Base-by-base conservation (phyloP, 2,329 filamentous ascomycete species). In the Neopestalotiopsis rosae region DNA sequence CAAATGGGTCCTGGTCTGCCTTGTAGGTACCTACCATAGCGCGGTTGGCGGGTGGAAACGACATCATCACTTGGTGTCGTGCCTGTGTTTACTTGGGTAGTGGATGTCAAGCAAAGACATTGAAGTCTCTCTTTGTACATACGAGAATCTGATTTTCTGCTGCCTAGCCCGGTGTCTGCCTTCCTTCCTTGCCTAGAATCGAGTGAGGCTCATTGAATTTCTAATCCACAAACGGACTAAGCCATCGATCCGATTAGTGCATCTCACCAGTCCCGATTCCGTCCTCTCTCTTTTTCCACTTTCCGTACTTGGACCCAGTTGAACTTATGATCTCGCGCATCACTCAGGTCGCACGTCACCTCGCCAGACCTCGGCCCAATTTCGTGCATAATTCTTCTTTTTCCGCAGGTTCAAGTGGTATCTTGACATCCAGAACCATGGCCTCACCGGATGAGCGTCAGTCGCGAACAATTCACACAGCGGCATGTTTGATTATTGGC, bases 401-500 rank as follows among this genome's bases (percentile, higher is more conserved):
- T 40, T 79, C 80, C 67, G 68, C 72, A 7, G 72, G 72, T 62
- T 72, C 73, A 56, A 56, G 73, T 28, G 74, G 72, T 63, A 71
- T 74, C n/a, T 62, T 76, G 49, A 70, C 72, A 24, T 76, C 75
- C 38, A 74, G 74, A 74, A 78, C 79, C 76, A 88, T 87, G 83
- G 83, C 77, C 71, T 85, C 86, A 75, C 83, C 85, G 4, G 84
- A 86, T 69, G 85, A 89, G 76, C 85, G 88, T 72, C 87, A 86
- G 76, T 84, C 87, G 75, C 86, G 90, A 77, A 90, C 88, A 70
- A 97, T 98, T 74, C 91, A 94, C 78, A 98, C 95, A 61, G 96
- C 95, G 12, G 95, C 92, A 68, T 97, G 94, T 80, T 83, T 98
- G 72, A 94, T 99, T 70, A 98, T 99, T 75, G 95, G 95, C n/a